Evolutionary conservation across 306 rosid species (phyloP).

Genomic region (Cucurbita argyrosperma): DNA sequence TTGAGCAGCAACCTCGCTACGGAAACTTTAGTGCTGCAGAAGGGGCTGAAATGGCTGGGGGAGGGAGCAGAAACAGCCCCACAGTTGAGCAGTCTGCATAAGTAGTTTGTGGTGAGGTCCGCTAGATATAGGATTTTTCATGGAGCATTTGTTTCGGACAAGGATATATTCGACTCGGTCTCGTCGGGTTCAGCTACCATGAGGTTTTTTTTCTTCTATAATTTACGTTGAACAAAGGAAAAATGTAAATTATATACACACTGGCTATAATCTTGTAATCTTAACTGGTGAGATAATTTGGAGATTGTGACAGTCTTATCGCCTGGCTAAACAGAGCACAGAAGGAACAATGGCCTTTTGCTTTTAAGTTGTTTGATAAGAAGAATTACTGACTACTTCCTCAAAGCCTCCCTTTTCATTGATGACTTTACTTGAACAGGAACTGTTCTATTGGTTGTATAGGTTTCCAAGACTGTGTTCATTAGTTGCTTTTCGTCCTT

Average conservation of each 20-base stretch:
- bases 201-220: slow-evolving; percentile 12
- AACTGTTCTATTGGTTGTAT: no score
- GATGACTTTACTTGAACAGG: neutral
- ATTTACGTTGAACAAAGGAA: slow-evolving; percentile 1
- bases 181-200: slow-evolving; percentile 14
- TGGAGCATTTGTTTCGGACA: neutral
- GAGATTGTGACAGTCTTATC: neutral
- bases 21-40: slow-evolving; percentile 8
- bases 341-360: neutral
- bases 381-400: neutral
- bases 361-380: neutral
- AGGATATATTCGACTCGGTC: slow-evolving; percentile 16
- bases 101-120: slow-evolving; percentile 19
- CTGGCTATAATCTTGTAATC: neutral
- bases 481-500: no score
- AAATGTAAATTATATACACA: slow-evolving; percentile 3
- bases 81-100: slow-evolving; percentile 32
- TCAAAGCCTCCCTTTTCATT: neutral
- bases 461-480: no score
- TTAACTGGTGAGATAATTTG: neutral
- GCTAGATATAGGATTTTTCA: slow-evolving; percentile 6
- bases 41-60: slow-evolving; percentile 32
- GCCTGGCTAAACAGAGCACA: neutral
- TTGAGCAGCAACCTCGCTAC: slow-evolving; percentile 1
- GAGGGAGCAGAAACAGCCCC: slow-evolving; percentile 24